A percentile compares a stretch with the other conserved stretches of the same genome.
Evolutionary conservation across 1,139 yeast genomes (phyloP).

Genomic region (Wickerhamomyces sp.): DNA sequence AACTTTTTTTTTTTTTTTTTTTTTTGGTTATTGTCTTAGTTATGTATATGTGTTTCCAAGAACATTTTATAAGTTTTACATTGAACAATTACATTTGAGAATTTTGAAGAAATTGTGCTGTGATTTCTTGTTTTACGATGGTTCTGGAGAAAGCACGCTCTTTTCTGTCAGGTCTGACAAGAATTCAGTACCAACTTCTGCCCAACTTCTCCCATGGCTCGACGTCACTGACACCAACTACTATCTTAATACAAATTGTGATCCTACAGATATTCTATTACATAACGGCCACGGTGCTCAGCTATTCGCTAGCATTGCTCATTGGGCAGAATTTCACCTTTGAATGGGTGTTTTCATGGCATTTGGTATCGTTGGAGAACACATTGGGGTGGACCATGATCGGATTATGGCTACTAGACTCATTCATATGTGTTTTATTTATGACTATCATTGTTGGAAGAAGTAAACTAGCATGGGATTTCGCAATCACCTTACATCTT

Average conservation of each 20-base stretch:
- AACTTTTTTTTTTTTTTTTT: no score
- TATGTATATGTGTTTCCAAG: no score
- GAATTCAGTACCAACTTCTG: neutral
- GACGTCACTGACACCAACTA: slow-evolving; percentile 32
- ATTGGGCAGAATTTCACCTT: slow-evolving; percentile 61
- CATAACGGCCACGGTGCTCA: slow-evolving; percentile 52
- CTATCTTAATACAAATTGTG: slow-evolving; percentile 51
- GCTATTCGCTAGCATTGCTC: slow-evolving; percentile 51
- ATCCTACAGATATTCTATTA: slow-evolving; percentile 66
- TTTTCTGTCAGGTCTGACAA: neutral
- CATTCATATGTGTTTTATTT: slow-evolving; percentile 72
- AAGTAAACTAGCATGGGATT: slow-evolving; percentile 92
- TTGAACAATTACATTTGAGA: neutral
- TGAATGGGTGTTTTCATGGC: slow-evolving; percentile 83
- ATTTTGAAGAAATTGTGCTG: neutral
- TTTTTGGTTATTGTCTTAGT: no score
- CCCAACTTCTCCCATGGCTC: neutral
- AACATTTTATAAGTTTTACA: neutral
- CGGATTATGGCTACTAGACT: slow-evolving; percentile 74
- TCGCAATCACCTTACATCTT: slow-evolving; percentile 84
- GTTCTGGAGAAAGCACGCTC: neutral
- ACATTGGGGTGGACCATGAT: slow-evolving; percentile 76
- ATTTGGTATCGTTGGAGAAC: slow-evolving; percentile 65
- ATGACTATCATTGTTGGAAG: slow-evolving; percentile 87
- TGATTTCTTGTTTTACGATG: neutral